Evolutionary conservation across 2,329 filamentous ascomycete species (phyloP).

Genomic region (Didymella exigua): DNA sequence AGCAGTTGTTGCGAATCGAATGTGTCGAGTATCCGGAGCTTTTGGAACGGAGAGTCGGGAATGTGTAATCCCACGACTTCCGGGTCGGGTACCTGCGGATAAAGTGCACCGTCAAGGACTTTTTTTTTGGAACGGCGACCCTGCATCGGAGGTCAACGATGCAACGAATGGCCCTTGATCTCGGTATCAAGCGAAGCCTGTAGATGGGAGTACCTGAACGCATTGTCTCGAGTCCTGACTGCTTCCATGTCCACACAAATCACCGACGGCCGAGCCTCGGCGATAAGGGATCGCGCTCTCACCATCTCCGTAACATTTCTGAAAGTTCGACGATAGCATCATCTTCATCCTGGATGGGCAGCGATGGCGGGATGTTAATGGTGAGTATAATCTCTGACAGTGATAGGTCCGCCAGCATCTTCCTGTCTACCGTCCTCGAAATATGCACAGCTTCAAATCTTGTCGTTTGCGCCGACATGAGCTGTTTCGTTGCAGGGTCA

Average conservation of each 20-base stretch:
- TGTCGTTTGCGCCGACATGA: background rate
- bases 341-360: background rate
- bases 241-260: background rate
- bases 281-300: background rate
- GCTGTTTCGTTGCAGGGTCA: background rate
- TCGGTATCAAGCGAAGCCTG: background rate
- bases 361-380: constrained; percentile 1
- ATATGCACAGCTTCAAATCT: background rate
- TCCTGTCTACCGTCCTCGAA: background rate
- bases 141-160: too few relatives aligned
- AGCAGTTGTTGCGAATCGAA: too few relatives aligned
- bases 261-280: background rate
- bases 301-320: constrained; percentile 2
- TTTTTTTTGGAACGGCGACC: too few relatives aligned
- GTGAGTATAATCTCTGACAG: background rate
- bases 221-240: background rate
- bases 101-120: too few relatives aligned
- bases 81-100: too few relatives aligned
- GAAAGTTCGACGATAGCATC: constrained; percentile 3
- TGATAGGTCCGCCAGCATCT: background rate
- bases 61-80: too few relatives aligned
- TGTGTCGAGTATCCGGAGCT: too few relatives aligned
- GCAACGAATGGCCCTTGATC: background rate
- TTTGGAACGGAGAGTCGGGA: too few relatives aligned
- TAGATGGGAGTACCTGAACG: background rate